A percentile compares a stretch with the other conserved stretches of the same genome.
These are phyloP conservation scores for Russula foetens DNA, from an alignment of 768 basidiomycete species.

Conservation along the genomic window DNA sequence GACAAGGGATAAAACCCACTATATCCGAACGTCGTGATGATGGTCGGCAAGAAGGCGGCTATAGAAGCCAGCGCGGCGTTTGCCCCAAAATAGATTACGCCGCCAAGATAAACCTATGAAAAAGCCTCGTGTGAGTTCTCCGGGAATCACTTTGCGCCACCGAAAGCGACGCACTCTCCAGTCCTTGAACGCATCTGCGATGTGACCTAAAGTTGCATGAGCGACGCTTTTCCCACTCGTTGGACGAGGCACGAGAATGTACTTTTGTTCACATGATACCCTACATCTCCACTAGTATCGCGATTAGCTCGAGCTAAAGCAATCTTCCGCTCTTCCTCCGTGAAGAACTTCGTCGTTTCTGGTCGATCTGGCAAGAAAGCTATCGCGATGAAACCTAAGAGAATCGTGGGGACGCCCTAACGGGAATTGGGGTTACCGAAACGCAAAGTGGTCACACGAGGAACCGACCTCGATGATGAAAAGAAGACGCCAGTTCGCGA, in stretches of 20 bases:
- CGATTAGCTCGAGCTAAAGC: constrained; percentile 63
- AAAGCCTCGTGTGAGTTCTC: neutral
- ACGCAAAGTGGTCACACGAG: neutral
- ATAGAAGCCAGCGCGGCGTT: constrained; percentile 74
- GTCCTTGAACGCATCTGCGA: constrained; percentile 54
- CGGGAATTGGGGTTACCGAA: neutral
- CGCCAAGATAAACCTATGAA: constrained; percentile 50
- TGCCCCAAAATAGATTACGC: constrained; percentile 70
- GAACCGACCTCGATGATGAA: constrained; percentile 64
- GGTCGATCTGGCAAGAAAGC: constrained; percentile 62
- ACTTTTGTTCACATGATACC: constrained; percentile 59
- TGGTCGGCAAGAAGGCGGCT: constrained; percentile 77
- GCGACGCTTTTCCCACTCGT: neutral
- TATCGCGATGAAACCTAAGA: constrained; percentile 50
- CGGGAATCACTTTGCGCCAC: neutral
- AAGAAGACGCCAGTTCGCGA: constrained; percentile 52
- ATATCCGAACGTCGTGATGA: constrained; percentile 64
- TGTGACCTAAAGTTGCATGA: constrained; percentile 39
- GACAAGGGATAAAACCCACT: constrained; percentile 35
- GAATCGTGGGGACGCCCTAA: constrained; percentile 59
- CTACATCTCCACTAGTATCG: constrained; percentile 55
- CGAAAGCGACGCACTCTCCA: constrained; percentile 49
- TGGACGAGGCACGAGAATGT: constrained; percentile 2
- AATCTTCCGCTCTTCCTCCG: constrained; percentile 42
- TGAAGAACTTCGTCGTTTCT: constrained; percentile 56